phyloP scores from a whole-genome alignment of 2,329 filamentous ascomycete species.

The Talaromyces atroroseus region DNA sequence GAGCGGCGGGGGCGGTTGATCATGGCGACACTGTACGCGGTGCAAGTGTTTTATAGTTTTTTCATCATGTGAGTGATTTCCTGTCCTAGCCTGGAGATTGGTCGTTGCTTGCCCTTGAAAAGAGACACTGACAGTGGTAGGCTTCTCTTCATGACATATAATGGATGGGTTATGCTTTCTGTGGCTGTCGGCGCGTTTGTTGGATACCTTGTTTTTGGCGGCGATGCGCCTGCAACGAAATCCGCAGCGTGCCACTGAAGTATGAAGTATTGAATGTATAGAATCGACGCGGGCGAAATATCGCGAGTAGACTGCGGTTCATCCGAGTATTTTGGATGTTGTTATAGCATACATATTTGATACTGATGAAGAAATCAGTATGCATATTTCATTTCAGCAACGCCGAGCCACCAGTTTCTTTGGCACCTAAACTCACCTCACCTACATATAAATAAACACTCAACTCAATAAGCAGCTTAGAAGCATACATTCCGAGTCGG shows the following conservation, averaged over 20 bases:
- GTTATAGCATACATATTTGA: no score
- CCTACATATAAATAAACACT: no score
- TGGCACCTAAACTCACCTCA: no score
- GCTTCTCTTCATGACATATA: conserved; percentile 99
- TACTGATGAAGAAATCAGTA: no score
- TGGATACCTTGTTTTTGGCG: conserved; percentile 78
- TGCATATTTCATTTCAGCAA: no score
- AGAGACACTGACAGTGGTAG: conserved; percentile 42
- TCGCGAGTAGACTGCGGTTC: no score
- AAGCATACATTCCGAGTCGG: no score
- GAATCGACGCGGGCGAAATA: not conserved
- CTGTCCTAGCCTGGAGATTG: not conserved
- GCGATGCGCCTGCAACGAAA: conserved; percentile 65
- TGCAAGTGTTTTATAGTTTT: conserved; percentile 97
- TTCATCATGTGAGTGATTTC: conserved; percentile 85
- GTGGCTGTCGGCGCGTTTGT: conserved; percentile 84
- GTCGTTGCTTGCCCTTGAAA: not conserved
- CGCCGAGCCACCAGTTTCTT: no score
- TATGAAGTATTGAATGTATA: not conserved
- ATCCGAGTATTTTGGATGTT: no score
- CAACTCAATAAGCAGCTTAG: no score
- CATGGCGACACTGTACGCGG: conserved; percentile 77
- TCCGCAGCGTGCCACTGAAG: conserved; percentile 82
- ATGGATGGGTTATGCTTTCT: conserved; percentile 93
- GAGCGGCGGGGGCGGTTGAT: conserved; percentile 67